Evolutionary conservation across 1,139 yeast species (phyloP).

Genomic region (Saccharomyces pastorianus): DNA sequence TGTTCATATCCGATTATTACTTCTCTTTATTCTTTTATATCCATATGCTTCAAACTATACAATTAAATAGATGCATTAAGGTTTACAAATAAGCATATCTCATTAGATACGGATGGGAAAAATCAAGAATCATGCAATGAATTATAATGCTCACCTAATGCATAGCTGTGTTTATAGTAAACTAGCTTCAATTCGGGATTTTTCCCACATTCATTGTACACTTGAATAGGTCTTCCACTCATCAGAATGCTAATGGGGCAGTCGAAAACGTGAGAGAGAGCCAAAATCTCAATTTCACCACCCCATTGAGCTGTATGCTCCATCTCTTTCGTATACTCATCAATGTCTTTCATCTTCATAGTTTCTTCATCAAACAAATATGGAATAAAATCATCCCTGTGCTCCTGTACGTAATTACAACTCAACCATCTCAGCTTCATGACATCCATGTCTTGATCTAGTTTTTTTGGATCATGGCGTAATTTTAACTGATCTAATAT

Average conservation of each 20-base stretch:
- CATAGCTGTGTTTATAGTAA: conserved; percentile 76
- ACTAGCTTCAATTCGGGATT: conserved; percentile 58
- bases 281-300: conserved; percentile 84
- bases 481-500: conserved; percentile 63
- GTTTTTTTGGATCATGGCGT: conserved; percentile 35
- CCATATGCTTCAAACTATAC: background rate
- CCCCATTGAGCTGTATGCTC: conserved; percentile 88
- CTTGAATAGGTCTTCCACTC: conserved; percentile 61
- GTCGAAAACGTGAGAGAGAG: conserved; percentile 58
- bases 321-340: conserved; percentile 60
- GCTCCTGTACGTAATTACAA: conserved; percentile 52
- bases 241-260: conserved; percentile 69
- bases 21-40: background rate
- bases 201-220: conserved; percentile 46
- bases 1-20: conserved; percentile 1
- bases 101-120: background rate
- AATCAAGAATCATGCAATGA: conserved; percentile 49
- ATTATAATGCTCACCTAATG: conserved; percentile 92
- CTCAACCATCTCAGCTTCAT: conserved; percentile 56
- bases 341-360: conserved; percentile 52
- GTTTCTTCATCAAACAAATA: conserved; percentile 74
- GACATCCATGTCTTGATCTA: conserved; percentile 27
- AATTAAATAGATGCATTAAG: conserved; percentile 1
- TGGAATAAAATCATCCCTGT: conserved; percentile 70
- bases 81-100: conserved; percentile 1